Percentiles rank a stretch among this genome's conserved stretches.
These are phyloP conservation scores for Phlebiopsis flavidoalba DNA, from an alignment of 768 basidiomycete species.

Conservation along the genomic window DNA sequence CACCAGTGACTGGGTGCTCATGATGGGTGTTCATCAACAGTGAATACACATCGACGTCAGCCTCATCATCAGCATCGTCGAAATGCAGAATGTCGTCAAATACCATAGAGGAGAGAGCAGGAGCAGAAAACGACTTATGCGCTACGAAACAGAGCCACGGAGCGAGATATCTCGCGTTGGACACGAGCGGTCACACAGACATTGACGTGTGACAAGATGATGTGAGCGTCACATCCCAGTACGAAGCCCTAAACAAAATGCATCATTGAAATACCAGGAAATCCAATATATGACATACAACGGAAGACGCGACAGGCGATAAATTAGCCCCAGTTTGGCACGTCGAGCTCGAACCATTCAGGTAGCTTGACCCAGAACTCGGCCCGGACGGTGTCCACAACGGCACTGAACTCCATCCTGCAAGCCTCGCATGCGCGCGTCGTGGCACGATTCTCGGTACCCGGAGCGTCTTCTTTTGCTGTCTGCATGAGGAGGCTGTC, in stretches of 20 bases:
- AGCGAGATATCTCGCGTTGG: too few relatives aligned
- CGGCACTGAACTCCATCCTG: conserved; percentile 53
- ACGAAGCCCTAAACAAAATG: background rate
- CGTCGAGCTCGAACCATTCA: conserved; percentile 58
- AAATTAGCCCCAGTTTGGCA: conserved; percentile 29
- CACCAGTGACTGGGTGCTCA: too few relatives aligned
- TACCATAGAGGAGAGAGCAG: background rate
- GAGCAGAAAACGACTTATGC: too few relatives aligned
- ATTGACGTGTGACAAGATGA: background rate
- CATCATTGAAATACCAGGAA: background rate
- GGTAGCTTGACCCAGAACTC: conserved; percentile 65
- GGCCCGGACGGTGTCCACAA: conserved; percentile 53
- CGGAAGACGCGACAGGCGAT: background rate
- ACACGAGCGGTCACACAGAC: background rate
- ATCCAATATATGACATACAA: background rate
- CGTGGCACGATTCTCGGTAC: conserved; percentile 36
- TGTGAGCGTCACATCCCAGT: background rate
- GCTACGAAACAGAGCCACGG: too few relatives aligned
- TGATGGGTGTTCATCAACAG: too few relatives aligned
- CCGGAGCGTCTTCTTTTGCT: conserved; percentile 37
- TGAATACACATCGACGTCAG: background rate
- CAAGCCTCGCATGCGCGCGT: conserved; percentile 63
- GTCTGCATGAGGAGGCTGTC: conserved; percentile 65
- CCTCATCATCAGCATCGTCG: background rate
- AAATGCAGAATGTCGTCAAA: background rate